Conservation (phyloP, 805 yeast genomes). For the Wickerhamiella occidentalis region DNA sequence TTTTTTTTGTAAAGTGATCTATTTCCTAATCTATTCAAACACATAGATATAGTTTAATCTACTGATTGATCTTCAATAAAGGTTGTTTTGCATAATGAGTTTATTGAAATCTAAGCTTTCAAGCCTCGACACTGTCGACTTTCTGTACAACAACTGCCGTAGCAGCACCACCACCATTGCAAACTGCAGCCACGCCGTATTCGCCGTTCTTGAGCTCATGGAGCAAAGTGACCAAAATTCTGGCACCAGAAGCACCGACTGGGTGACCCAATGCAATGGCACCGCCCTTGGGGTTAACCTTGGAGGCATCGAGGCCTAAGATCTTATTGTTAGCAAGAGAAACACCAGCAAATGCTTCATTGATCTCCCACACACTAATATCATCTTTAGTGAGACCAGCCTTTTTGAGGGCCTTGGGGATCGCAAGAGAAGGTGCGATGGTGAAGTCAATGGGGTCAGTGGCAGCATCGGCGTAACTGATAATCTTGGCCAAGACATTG, state of each 20-base stretch:
- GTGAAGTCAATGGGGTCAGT: conserved; percentile 86
- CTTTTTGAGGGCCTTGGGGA: conserved; percentile 82
- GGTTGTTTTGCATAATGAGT: no score
- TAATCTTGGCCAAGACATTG: conserved; percentile 58
- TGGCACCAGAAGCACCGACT: conserved; percentile 86
- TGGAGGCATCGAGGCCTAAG: conserved; percentile 48
- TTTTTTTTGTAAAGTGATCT: no score
- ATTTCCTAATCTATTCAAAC: no score
- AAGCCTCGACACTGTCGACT: conserved; percentile 11
- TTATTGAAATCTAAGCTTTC: no score
- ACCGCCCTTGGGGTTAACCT: conserved; percentile 83
- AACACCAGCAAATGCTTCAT: conserved; percentile 95
- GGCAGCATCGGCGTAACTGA: conserved; percentile 95
- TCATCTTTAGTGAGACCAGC: conserved; percentile 53
- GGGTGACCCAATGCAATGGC: conserved; percentile 94
- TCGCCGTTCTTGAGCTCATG: conserved; percentile 49
- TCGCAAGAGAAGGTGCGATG: conserved; percentile 83
- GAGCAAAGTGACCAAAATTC: conserved; percentile 52
- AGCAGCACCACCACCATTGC: conserved; percentile 99
- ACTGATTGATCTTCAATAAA: no score
- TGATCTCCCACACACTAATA: conserved; percentile 77
- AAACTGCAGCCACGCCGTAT: conserved; percentile 83
- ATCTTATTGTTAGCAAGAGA: conserved; percentile 73
- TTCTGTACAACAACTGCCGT: conserved; percentile 78
- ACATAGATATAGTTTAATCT: no score